Evolutionary conservation across 768 basidiomycete genomes (phyloP).

Genomic region (Cytidiella melzeri): DNA sequence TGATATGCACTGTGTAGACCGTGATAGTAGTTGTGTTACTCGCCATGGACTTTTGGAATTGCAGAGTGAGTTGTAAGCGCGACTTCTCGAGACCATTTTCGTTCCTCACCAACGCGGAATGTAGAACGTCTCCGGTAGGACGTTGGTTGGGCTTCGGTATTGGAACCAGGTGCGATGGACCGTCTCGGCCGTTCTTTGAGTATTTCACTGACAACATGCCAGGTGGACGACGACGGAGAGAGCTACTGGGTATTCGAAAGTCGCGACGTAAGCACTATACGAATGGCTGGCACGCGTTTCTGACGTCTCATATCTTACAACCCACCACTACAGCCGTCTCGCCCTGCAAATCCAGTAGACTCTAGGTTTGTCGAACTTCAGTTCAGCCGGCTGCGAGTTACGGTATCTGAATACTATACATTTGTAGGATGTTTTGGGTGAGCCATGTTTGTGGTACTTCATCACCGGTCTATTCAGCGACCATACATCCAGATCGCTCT

Average conservation of each 20-base stretch:
- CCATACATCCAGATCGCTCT: constrained; percentile 73
- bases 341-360: constrained; percentile 84
- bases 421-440: constrained; percentile 87
- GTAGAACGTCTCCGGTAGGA: constrained; percentile 91
- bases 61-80: constrained; percentile 51
- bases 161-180: constrained; percentile 78
- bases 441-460: constrained; percentile 14
- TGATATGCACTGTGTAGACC: constrained; percentile 40
- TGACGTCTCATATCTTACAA: not conserved
- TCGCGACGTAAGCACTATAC: constrained; percentile 68
- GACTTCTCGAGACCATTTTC: not conserved
- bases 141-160: constrained; percentile 89
- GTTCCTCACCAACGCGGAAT: not conserved
- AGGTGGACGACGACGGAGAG: constrained; percentile 96
- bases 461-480: no score
- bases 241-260: constrained; percentile 98
- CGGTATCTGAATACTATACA: constrained; percentile 6
- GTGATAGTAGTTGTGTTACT: constrained; percentile 90
- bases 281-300: no score
- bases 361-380: constrained; percentile 52
- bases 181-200: not conserved
- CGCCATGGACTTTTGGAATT: constrained; percentile 99
- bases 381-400: constrained; percentile 1
- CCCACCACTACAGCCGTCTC: constrained; percentile 55
- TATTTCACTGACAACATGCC: not conserved